Conservation (phyloP, 2,329 filamentous ascomycete species). For the Aureobasidium sp. region DNA sequence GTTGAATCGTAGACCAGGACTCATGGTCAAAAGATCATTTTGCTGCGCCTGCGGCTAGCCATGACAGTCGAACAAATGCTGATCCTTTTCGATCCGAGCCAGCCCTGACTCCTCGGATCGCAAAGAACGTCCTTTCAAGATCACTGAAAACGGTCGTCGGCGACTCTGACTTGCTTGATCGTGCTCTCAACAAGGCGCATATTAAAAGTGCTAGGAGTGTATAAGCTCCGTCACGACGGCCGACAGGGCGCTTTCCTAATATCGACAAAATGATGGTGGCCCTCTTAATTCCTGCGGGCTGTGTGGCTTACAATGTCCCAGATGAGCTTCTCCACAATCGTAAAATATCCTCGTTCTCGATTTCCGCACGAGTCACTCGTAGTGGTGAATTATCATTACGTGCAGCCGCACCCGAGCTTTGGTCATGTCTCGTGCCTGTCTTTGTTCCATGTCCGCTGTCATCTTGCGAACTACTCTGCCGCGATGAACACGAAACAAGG, state of each 20-base stretch:
- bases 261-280: conserved; percentile 2
- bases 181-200: conserved; percentile 4
- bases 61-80: conserved; percentile 1
- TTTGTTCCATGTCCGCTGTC: conserved; percentile 4
- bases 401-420: conserved; percentile 6
- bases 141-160: conserved; percentile 5
- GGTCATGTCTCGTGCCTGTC: conserved; percentile 9
- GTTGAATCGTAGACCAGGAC: neutral
- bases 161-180: neutral
- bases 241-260: conserved; percentile 3
- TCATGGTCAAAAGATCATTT: neutral
- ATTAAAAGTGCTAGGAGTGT: conserved; percentile 9
- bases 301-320: conserved; percentile 10
- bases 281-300: conserved; percentile 2
- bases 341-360: neutral
- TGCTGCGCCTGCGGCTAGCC: conserved; percentile 10
- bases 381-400: neutral
- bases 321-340: conserved; percentile 14
- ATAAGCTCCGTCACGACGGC: neutral
- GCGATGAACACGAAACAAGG: neutral
- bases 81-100: conserved; percentile 9
- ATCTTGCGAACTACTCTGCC: conserved; percentile 1
- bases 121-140: conserved; percentile 2
- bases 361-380: conserved; percentile 10
- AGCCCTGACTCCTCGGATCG: conserved; percentile 10